These are phyloP conservation scores for Suhomyces maxii DNA, from an alignment of 1,139 yeast genomes.

Conservation along the genomic window DNA sequence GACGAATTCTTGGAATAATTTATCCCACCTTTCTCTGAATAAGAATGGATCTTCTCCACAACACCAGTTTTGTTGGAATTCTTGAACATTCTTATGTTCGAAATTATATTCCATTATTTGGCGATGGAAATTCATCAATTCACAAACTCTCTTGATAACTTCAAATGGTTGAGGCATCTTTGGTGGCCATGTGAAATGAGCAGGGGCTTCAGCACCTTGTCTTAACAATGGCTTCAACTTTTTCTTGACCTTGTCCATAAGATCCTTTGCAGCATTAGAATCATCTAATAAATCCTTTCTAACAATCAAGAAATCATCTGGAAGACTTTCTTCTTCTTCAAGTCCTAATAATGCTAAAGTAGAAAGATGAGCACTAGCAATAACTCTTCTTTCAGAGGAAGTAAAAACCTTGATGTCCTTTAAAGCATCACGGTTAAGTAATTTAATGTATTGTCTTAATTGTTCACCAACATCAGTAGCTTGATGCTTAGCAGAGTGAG, in stretches of 20 bases:
- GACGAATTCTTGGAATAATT: slow-evolving; percentile 87
- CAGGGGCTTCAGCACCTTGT: slow-evolving; percentile 98
- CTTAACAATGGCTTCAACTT: slow-evolving; percentile 90
- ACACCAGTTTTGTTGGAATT: slow-evolving; percentile 86
- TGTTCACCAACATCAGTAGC: slow-evolving; percentile 96
- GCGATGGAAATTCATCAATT: slow-evolving; percentile 90
- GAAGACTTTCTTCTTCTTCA: slow-evolving; percentile 56
- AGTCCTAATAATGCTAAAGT: slow-evolving; percentile 78
- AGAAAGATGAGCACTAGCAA: slow-evolving; percentile 88
- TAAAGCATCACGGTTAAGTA: slow-evolving; percentile 81
- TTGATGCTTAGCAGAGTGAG: slow-evolving; percentile 95
- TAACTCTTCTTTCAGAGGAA: slow-evolving; percentile 91
- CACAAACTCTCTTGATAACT: slow-evolving; percentile 91
- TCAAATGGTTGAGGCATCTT: slow-evolving; percentile 97
- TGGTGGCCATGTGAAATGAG: slow-evolving; percentile 98
- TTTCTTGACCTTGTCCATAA: slow-evolving; percentile 97
- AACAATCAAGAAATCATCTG: slow-evolving; percentile 77
- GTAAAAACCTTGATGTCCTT: slow-evolving; percentile 85
- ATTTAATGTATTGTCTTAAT: slow-evolving; percentile 84
- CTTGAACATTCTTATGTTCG: slow-evolving; percentile 60
- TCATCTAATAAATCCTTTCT: slow-evolving; percentile 93
- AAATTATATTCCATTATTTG: slow-evolving; percentile 84
- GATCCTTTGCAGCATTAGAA: slow-evolving; percentile 95
- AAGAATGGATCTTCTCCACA: slow-evolving; percentile 92
- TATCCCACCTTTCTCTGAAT: slow-evolving; percentile 97